These are phyloP conservation scores for Xylaria cubensis DNA, from an alignment of 495 filamentous ascomycete species.

Conservation along the genomic window DNA sequence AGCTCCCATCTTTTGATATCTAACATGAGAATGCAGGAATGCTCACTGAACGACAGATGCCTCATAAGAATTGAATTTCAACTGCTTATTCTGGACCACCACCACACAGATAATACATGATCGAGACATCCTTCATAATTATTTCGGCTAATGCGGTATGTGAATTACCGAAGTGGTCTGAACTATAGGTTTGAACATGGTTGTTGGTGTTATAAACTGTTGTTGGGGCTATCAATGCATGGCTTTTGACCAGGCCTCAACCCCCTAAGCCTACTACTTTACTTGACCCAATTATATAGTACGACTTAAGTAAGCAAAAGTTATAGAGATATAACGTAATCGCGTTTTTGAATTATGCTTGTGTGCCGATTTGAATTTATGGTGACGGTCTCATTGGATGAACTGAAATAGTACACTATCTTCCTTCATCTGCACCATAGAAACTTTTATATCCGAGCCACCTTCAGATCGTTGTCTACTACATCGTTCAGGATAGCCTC, in stretches of 20 bases:
- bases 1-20: not conserved
- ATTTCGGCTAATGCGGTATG: not conserved
- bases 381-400: not conserved
- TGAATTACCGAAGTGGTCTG: not conserved
- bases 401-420: not conserved
- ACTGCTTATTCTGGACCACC: not conserved
- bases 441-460: not conserved
- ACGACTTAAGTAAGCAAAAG: not conserved
- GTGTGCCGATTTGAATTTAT: not conserved
- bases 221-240: not conserved
- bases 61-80: not conserved
- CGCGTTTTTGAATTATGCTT: not conserved
- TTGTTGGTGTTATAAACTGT: not conserved
- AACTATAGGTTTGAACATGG: not conserved
- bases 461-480: slow-evolving; percentile 46
- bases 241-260: not conserved
- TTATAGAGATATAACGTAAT: not conserved
- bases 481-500: slow-evolving; percentile 53
- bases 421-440: not conserved
- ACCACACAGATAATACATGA: not conserved
- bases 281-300: not conserved
- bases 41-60: not conserved
- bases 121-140: not conserved
- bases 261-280: not conserved
- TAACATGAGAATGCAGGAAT: not conserved